A percentile compares a stretch with the other conserved stretches of the same genome.
phyloP scores from a whole-genome alignment of 805 yeast species.

The Yarrowia sp. region DNA sequence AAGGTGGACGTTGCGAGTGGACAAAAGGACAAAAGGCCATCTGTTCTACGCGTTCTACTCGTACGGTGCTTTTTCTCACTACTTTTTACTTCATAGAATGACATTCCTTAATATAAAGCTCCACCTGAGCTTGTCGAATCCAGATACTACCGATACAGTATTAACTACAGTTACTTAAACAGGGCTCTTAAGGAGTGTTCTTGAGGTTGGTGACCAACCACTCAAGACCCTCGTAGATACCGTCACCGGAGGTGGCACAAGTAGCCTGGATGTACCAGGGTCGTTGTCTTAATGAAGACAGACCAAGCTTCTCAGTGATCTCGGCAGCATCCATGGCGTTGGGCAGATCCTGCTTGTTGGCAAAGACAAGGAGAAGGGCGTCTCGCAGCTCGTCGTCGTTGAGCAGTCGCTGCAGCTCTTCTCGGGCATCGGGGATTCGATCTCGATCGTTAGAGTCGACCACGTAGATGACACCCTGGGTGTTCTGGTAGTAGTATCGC shows the following conservation, averaged over 20 bases:
- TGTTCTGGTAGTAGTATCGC: constrained; percentile 99
- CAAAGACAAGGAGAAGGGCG: constrained; percentile 92
- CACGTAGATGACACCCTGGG: constrained; percentile 97
- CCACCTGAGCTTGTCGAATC: constrained; percentile 30
- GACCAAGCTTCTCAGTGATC: constrained; percentile 94
- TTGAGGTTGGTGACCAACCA: constrained; percentile 93
- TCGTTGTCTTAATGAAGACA: constrained; percentile 96
- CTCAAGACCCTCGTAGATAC: constrained; percentile 96
- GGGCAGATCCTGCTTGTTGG: constrained; percentile 98
- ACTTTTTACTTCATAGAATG: constrained; percentile 22
- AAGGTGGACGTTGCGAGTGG: constrained; percentile 7
- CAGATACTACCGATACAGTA: constrained; percentile 38
- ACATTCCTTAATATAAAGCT: constrained; percentile 23
- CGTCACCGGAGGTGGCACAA: constrained; percentile 99
- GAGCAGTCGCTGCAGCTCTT: constrained; percentile 96
- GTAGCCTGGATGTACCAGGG: constrained; percentile 99
- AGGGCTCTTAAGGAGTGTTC: constrained; percentile 51
- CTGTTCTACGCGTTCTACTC: too few relatives aligned
- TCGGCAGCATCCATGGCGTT: constrained; percentile 99
- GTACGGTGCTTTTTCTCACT: background rate
- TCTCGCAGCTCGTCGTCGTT: constrained; percentile 98
- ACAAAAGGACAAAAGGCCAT: background rate
- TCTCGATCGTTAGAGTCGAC: constrained; percentile 98
- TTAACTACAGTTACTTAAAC: constrained; percentile 38
- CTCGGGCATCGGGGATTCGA: constrained; percentile 97